A percentile compares a stretch with the other conserved stretches of the same genome.
These are phyloP conservation scores for Casuarina cunninghamiana DNA, from an alignment of 306 rosid genomes.

Conservation along the genomic window DNA sequence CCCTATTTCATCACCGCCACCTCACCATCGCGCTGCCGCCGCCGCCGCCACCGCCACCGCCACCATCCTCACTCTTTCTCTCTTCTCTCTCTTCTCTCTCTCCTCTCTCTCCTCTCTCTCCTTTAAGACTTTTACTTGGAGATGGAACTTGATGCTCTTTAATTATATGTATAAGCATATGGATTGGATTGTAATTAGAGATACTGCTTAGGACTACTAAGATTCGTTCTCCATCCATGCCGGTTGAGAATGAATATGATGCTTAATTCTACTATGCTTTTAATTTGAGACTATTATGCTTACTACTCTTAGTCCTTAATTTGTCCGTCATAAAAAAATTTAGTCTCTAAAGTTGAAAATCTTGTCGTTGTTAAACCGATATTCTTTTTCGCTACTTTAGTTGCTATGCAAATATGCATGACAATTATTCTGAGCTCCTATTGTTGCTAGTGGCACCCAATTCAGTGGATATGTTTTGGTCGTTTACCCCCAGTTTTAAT, in stretches of 20 bases:
- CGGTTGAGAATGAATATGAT: slow-evolving; percentile 59
- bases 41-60: neutral
- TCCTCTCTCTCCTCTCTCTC: slow-evolving; percentile 1
- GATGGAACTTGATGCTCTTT: slow-evolving; percentile 60
- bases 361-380: neutral
- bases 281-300: slow-evolving; percentile 31
- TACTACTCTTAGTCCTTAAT: neutral
- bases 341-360: neutral
- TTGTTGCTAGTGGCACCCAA: neutral
- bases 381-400: neutral
- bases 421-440: neutral
- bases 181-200: slow-evolving; percentile 71
- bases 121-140: slow-evolving; percentile 39
- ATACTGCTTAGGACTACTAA: slow-evolving; percentile 40
- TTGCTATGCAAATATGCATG: neutral
- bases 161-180: slow-evolving; percentile 57
- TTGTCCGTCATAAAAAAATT: neutral
- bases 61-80: neutral
- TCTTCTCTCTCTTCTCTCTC: slow-evolving; percentile 17
- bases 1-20: slow-evolving; percentile 9
- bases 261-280: slow-evolving; percentile 48
- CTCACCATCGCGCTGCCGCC: neutral
- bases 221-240: slow-evolving; percentile 47
- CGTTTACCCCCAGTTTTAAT: neutral
- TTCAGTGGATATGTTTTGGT: neutral